A percentile compares a stretch with the other conserved stretches of the same genome.
phyloP scores from a whole-genome alignment of 2,329 filamentous ascomycete genomes.

The Trichoderma sp. region DNA sequence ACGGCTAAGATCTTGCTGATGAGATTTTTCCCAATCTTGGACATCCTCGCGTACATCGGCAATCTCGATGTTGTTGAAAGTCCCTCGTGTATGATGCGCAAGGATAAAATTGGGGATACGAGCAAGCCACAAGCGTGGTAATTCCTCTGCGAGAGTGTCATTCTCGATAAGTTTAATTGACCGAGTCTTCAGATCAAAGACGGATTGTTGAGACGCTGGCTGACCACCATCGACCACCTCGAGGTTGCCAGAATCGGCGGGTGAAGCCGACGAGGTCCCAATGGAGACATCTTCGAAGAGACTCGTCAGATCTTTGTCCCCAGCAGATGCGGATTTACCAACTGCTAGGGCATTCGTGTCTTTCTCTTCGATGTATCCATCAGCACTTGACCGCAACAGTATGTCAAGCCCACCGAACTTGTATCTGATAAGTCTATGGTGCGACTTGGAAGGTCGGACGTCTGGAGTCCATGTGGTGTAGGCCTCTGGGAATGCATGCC shows the following conservation, averaged over 20 bases:
- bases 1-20: constrained; percentile 33
- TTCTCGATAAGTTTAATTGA: constrained; percentile 29
- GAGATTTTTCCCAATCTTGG: constrained; percentile 39
- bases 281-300: not conserved
- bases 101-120: constrained; percentile 44
- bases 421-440: constrained; percentile 64
- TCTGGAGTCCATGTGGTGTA: constrained; percentile 64
- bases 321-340: not conserved
- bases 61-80: constrained; percentile 40
- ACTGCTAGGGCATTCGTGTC: not conserved
- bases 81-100: constrained; percentile 41
- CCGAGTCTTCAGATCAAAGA: constrained; percentile 51
- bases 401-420: constrained; percentile 46
- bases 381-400: constrained; percentile 33
- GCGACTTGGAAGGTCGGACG: constrained; percentile 56
- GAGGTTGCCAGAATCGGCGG: not conserved
- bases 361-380: constrained; percentile 29
- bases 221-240: constrained; percentile 30
- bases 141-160: constrained; percentile 37
- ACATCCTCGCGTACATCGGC: constrained; percentile 35
- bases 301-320: not conserved
- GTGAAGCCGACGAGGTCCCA: not conserved
- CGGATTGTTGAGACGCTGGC: constrained; percentile 32
- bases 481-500: constrained; percentile 66
- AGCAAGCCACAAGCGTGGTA: constrained; percentile 46